Percentiles rank a stretch among this genome's conserved stretches.
These are phyloP conservation scores for Mycosphaerella sp. DNA, from an alignment of 2,329 filamentous ascomycete genomes.

Conservation along the genomic window DNA sequence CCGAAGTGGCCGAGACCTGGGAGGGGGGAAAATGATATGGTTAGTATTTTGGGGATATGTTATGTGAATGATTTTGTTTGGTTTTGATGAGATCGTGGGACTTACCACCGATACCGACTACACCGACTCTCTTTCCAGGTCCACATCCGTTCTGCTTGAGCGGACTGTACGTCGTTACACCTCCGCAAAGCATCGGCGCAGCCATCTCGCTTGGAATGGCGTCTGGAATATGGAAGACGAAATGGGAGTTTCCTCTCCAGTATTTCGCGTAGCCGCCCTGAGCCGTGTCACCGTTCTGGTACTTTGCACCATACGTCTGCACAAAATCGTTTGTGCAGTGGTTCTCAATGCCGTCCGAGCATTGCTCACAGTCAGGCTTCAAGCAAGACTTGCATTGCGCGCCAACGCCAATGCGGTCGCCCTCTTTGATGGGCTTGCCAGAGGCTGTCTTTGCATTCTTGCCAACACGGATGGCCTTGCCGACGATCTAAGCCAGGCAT, in stretches of 20 bases:
- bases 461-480: conserved; percentile 32
- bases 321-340: conserved; percentile 34
- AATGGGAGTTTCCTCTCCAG: conserved; percentile 45
- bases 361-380: conserved; percentile 47
- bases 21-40: not conserved
- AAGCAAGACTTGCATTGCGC: conserved; percentile 46
- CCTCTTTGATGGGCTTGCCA: conserved; percentile 29
- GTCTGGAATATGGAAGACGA: conserved; percentile 51
- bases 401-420: conserved; percentile 46
- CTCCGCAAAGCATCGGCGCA: conserved; percentile 70
- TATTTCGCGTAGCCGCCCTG: conserved; percentile 57
- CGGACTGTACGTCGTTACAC: conserved; percentile 66
- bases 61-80: too few relatives aligned
- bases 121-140: conserved; percentile 63
- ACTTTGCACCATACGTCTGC: conserved; percentile 22
- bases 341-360: conserved; percentile 41
- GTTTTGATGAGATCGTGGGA: not conserved
- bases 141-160: conserved; percentile 61
- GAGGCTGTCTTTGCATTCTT: conserved; percentile 17
- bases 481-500: conserved; percentile 28
- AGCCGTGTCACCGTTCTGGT: conserved; percentile 26
- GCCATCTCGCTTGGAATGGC: conserved; percentile 45
- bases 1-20: conserved; percentile 57
- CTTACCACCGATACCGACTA: conserved; percentile 58
- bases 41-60: not conserved